Conservation (phyloP, 768 basidiomycete genomes). For the Pisolithus sp. region DNA sequence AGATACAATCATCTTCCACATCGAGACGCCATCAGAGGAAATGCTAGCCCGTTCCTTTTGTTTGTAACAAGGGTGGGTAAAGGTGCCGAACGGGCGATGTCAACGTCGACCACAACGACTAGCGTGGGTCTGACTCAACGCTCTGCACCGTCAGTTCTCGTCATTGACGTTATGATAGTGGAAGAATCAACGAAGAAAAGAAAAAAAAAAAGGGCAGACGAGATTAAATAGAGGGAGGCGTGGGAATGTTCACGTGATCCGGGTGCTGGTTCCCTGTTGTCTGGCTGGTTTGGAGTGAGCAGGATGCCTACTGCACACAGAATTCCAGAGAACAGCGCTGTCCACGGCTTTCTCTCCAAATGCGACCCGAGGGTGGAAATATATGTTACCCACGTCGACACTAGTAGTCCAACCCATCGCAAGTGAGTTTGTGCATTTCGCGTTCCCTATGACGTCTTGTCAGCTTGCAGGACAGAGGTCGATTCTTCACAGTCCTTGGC, state of each 20-base stretch:
- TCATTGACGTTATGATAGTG: constrained; percentile 47
- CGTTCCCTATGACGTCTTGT: not conserved
- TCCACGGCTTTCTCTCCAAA: constrained; percentile 12
- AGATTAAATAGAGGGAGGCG: too few relatives aligned
- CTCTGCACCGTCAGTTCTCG: constrained; percentile 51
- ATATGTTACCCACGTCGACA: constrained; percentile 26
- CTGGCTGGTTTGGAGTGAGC: too few relatives aligned
- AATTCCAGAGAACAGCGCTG: constrained; percentile 23
- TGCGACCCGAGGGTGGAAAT: constrained; percentile 19
- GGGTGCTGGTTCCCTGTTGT: too few relatives aligned
- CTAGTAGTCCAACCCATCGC: constrained; percentile 11
- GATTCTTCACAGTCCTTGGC: constrained; percentile 21
- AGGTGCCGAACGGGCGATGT: constrained; percentile 63
- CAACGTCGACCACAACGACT: constrained; percentile 39
- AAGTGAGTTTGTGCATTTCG: constrained; percentile 16
- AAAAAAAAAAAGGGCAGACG: not conserved
- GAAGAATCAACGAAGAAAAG: constrained; percentile 31
- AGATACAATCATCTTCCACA: constrained; percentile 2
- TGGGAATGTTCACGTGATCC: constrained; percentile 11
- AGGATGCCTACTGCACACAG: constrained; percentile 21
- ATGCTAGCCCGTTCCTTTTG: constrained; percentile 51
- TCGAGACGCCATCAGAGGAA: constrained; percentile 44
- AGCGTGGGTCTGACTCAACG: constrained; percentile 44
- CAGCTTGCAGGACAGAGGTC: constrained; percentile 9
- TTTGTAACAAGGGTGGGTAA: constrained; percentile 45